Conservation (phyloP, 257 asterid genomes). For the Ilex aquifolium region DNA sequence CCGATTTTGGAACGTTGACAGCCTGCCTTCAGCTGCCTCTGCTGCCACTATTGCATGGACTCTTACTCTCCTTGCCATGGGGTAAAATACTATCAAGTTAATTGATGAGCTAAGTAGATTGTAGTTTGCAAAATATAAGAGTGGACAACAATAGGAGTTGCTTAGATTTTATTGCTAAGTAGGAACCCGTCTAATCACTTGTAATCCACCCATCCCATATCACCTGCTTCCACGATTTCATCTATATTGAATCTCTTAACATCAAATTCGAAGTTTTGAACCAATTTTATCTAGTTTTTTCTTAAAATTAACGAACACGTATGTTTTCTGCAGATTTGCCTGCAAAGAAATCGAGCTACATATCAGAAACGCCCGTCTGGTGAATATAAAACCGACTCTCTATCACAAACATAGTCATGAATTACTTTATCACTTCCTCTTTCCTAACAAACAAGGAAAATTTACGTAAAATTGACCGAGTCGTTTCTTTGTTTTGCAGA, state of each 20-base stretch:
- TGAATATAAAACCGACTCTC: constrained; percentile 24
- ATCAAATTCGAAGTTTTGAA: no score
- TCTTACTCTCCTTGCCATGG: constrained; percentile 88
- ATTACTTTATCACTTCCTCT: neutral
- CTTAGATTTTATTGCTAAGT: no score
- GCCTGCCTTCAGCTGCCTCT: constrained; percentile 60
- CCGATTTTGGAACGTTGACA: constrained; percentile 50
- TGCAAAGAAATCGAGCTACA: constrained; percentile 66
- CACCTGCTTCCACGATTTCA: no score
- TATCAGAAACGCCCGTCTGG: constrained; percentile 63
- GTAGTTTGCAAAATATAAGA: no score
- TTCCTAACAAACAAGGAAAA: neutral
- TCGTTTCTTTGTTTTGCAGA: constrained; percentile 30
- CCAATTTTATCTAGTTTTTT: no score
- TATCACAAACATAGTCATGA: no score
- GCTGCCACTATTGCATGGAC: constrained; percentile 76
- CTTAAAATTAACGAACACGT: neutral
- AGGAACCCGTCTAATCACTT: no score
- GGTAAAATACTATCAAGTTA: constrained; percentile 31
- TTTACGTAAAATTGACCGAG: no score
- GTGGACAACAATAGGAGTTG: no score
- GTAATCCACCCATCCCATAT: no score
- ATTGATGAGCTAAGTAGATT: neutral
- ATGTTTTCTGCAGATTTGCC: constrained; percentile 50
- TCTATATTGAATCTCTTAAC: no score